Conservation (phyloP, 2,329 filamentous ascomycete genomes). For the Pyrenophora graminea region DNA sequence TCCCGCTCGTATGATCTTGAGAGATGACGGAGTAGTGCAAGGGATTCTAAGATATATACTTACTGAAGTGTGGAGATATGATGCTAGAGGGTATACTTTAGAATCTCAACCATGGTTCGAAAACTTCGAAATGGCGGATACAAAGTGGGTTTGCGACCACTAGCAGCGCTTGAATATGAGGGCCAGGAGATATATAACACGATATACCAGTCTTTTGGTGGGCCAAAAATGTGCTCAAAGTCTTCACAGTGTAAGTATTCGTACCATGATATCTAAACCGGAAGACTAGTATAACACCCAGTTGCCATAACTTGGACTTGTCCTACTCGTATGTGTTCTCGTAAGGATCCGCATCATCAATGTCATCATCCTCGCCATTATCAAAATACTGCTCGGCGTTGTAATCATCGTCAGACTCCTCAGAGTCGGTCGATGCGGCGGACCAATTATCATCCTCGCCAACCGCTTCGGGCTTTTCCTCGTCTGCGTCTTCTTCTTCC, state of each 20-base stretch:
- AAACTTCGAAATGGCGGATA: too few relatives aligned
- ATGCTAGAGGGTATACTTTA: too few relatives aligned
- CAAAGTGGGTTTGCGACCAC: background rate
- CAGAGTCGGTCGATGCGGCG: constrained; percentile 62
- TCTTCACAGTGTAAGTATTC: too few relatives aligned
- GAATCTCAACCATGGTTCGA: too few relatives aligned
- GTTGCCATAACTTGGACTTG: too few relatives aligned
- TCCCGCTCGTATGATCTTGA: background rate
- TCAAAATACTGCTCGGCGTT: constrained; percentile 63
- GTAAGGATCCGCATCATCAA: constrained; percentile 44
- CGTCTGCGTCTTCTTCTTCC: constrained; percentile 52
- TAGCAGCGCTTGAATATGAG: background rate
- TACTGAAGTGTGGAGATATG: too few relatives aligned
- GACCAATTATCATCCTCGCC: constrained; percentile 61
- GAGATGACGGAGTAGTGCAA: too few relatives aligned
- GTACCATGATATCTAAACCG: background rate
- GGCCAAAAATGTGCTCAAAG: too few relatives aligned
- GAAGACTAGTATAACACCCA: constrained; percentile 11
- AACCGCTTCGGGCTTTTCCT: constrained; percentile 57
- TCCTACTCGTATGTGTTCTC: constrained; percentile 42
- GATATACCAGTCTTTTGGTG: too few relatives aligned
- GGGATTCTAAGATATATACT: too few relatives aligned
- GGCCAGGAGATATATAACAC: background rate
- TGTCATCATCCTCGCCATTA: constrained; percentile 56
- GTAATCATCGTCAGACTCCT: constrained; percentile 69